A percentile compares a stretch with the other conserved stretches of the same genome.
phyloP scores from a whole-genome alignment of 371 early-diverging fungal species.

The Amoeboaphelidium protococcarum region DNA sequence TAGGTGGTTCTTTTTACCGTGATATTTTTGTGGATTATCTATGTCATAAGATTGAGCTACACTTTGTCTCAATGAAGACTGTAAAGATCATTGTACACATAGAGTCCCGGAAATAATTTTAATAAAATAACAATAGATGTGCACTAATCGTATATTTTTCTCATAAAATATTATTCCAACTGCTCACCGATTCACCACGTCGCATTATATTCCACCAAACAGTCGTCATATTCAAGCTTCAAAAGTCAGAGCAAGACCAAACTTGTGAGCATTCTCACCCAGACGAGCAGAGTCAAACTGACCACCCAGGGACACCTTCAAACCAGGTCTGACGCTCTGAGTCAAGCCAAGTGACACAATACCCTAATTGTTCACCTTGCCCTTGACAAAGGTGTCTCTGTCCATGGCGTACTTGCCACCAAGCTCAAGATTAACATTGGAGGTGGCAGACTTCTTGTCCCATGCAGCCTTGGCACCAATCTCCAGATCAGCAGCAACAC shows the following conservation, averaged over 20 bases:
- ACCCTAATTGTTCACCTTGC: conserved; percentile 84
- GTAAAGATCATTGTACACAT: too few relatives aligned
- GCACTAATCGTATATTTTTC: too few relatives aligned
- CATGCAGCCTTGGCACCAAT: conserved; percentile 78
- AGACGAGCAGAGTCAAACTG: conserved; percentile 69
- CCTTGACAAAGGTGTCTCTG: conserved; percentile 61
- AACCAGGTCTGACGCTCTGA: conserved; percentile 72
- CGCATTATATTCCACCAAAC: too few relatives aligned
- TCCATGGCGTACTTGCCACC: conserved; percentile 82
- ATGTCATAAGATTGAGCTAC: too few relatives aligned
- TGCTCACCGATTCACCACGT: too few relatives aligned
- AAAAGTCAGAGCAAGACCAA: conserved; percentile 66
- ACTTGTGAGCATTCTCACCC: conserved; percentile 77
- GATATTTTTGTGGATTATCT: too few relatives aligned
- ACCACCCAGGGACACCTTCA: conserved; percentile 77
- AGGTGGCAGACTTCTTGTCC: conserved; percentile 36
- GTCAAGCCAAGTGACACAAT: conserved; percentile 75
- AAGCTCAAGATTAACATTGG: conserved; percentile 60
- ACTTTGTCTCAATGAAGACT: too few relatives aligned
- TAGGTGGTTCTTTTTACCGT: too few relatives aligned
- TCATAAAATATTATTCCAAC: too few relatives aligned
- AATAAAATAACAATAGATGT: too few relatives aligned
- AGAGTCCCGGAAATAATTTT: too few relatives aligned
- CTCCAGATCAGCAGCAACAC: conserved; percentile 60
- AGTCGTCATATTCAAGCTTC: conserved; percentile 62